Base-by-base conservation (phyloP, 805 yeast genomes). In the Yarrowia divulgata region DNA sequence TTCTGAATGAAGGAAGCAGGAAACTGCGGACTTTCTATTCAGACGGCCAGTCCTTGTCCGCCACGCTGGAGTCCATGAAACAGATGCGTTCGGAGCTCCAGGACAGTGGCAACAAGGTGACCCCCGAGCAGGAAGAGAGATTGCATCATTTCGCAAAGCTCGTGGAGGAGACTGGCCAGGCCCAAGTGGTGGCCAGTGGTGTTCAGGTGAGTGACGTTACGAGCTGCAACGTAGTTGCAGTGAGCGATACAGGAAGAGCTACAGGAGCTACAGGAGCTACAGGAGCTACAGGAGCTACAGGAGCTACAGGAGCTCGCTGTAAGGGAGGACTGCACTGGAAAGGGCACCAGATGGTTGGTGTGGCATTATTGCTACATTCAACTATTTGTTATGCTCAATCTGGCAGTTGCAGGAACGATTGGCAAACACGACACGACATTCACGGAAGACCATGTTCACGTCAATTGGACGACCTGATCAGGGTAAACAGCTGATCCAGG, bases 31-130 rank as follows among this genome's bases (percentile, higher is more conserved):
- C 32, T 37, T 18, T 43, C 9, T 42, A 42, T 32, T 57, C 64
- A 42, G 64, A 57, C 49, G 64, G 64, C 12, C 64, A 57, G 49
- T 57, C 64, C 43, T 57, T 57, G 64, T 39, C 64, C 8, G 37
- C 64, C 37, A 43, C 42, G 29, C n/a, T 42, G 64, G 49, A 57
- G 39, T 12, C 49, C 43, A 16, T 57, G 49, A 42, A 40, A 32
- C 64, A 43, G 49, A 57, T 42, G 16, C 37, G 23, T 1, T 8
- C 46, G 14, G 62, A 55, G 62, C 35, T 55, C 35, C 46, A 55
- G 46, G 62, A 37, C 18, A 55, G 29, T 14, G 62, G 46, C 39
- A 18, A 18, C 62, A 55, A 57, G 49, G 1, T 57, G 37, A 57
- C 64, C n/a, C 64, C 64, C 32, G 49, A 57, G 49, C 49, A 19